Base-by-base conservation (phyloP, 495 filamentous ascomycete species). In the Extremus antarcticus region DNA sequence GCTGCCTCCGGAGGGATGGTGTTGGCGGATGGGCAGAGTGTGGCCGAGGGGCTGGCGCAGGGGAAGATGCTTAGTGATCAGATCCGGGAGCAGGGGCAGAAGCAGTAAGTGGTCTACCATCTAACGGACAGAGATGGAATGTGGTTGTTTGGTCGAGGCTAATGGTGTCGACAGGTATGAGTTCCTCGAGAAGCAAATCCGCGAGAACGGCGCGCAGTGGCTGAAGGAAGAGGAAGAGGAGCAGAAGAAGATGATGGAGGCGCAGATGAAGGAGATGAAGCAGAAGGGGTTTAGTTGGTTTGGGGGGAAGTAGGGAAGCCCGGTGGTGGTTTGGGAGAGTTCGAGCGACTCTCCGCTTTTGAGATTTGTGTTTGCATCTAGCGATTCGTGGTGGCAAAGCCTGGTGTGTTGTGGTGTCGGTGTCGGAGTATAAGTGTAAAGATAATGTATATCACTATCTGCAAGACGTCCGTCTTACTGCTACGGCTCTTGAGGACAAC, bases 61-160 rank as follows among this genome's bases (percentile, higher is more conserved):
- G 90, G 88, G 25, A 95, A 97, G 80, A 98, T 95, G 84, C 75
- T 94, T 49, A 87, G 86, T 71, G 92, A 98, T 65, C 81, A 90
- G 66, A 85, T 90, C 49, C 82, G 94, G 35, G 94, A 98, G 73
- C 76, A 87, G 38, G 91, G 94, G 22, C 86, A 88, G 71, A 83
- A 84, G 71, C 83, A 88, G 67, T 35, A 13, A 35, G 29, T 35
- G 29, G n/a, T n/a, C n/a, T n/a, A n/a, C n/a, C n/a, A n/a, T n/a
- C n/a, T n/a, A n/a, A n/a, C n/a, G n/a, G n/a, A n/a, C n/a, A n/a
- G n/a, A n/a, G n/a, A n/a, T n/a, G n/a, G n/a, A n/a, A n/a, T n/a
- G n/a, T n/a, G n/a, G n/a, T n/a, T n/a, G n/a, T n/a, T n/a, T n/a
- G n/a, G n/a, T n/a, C n/a, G n/a, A n/a, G n/a, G n/a, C 29, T 35